Conservation (phyloP, 2,329 filamentous ascomycete species). For the Ramularia endophylla region DNA sequence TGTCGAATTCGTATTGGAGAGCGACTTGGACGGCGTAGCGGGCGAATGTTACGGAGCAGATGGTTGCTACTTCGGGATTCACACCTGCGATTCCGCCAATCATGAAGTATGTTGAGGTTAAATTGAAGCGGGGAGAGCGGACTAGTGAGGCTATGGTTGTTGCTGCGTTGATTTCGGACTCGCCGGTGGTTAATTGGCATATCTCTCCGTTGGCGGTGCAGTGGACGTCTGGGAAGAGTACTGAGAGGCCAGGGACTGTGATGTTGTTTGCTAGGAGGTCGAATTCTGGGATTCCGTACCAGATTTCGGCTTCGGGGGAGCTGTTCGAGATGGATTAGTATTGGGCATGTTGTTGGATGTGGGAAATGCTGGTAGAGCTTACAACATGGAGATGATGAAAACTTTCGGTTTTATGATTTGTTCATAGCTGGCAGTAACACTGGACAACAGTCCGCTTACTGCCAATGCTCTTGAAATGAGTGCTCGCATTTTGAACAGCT, state of each 20-base stretch:
- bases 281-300: constrained; percentile 29
- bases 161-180: constrained; percentile 13
- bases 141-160: constrained; percentile 14
- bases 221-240: constrained; percentile 42
- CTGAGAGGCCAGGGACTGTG: constrained; percentile 29
- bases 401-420: constrained; percentile 56
- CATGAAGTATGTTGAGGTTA: constrained; percentile 23
- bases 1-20: constrained; percentile 22
- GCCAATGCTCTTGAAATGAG: no score
- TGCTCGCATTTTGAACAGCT: no score
- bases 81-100: constrained; percentile 26
- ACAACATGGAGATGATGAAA: constrained; percentile 62
- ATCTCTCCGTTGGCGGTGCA: constrained; percentile 57
- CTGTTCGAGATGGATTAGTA: no score
- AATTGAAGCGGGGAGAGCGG: constrained; percentile 17
- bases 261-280: constrained; percentile 31
- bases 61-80: constrained; percentile 19
- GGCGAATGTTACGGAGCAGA: constrained; percentile 21
- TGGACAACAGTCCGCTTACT: no score
- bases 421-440: constrained; percentile 46
- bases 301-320: constrained; percentile 44
- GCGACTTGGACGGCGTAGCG: constrained; percentile 23
- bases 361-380: constrained; percentile 56
- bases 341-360: constrained; percentile 54
- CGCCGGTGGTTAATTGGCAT: constrained; percentile 63